These are phyloP conservation scores for Fomitopsis pulvina DNA, from an alignment of 768 basidiomycete genomes.

Conservation along the genomic window DNA sequence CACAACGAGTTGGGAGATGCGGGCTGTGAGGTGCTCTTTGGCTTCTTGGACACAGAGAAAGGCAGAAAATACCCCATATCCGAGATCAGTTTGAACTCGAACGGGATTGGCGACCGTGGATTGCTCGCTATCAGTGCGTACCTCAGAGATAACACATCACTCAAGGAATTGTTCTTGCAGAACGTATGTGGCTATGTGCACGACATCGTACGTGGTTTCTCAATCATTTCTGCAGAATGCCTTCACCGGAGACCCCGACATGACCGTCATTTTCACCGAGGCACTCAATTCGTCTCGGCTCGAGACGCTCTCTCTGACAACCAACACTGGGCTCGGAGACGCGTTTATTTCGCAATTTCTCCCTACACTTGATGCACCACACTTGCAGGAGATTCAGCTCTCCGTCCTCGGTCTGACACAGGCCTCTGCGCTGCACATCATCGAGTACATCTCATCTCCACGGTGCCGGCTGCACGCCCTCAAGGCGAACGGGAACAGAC, in stretches of 20 bases:
- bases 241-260: constrained; percentile 30
- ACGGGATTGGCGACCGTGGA: constrained; percentile 47
- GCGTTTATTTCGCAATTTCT: constrained; percentile 43
- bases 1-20: constrained; percentile 52
- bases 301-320: constrained; percentile 43
- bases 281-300: constrained; percentile 52
- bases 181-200: constrained; percentile 36
- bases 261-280: constrained; percentile 33
- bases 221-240: constrained; percentile 27
- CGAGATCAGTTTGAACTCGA: constrained; percentile 54
- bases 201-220: not conserved
- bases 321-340: constrained; percentile 44
- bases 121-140: constrained; percentile 48
- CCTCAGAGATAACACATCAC: constrained; percentile 35
- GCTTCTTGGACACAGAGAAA: constrained; percentile 42
- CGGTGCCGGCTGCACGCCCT: constrained; percentile 44
- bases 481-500: constrained; percentile 48
- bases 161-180: constrained; percentile 49
- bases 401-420: constrained; percentile 32
- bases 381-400: constrained; percentile 50
- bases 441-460: constrained; percentile 43
- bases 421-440: constrained; percentile 29
- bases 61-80: constrained; percentile 41
- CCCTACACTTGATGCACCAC: constrained; percentile 39
- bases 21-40: constrained; percentile 49